Conservation (phyloP, 2,329 filamentous ascomycete species). For the Aspergillus melleus region DNA sequence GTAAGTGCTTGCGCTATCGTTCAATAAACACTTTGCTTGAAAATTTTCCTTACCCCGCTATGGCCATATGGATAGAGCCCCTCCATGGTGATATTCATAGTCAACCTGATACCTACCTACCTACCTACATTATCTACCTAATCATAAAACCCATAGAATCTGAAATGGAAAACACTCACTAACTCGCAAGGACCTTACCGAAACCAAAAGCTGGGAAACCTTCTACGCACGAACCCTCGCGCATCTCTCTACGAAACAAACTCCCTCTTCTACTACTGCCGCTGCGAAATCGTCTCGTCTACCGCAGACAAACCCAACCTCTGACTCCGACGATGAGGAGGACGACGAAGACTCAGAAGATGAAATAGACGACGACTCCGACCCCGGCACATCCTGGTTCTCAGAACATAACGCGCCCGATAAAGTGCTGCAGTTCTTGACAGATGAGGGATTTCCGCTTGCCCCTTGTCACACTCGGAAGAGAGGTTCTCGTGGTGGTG, state of each 20-base stretch:
- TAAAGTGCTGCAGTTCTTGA: constrained; percentile 72
- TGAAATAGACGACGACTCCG: constrained; percentile 67
- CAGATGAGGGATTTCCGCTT: constrained; percentile 48
- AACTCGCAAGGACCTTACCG: constrained; percentile 8
- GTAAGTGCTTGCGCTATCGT: constrained; percentile 51
- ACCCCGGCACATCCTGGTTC: constrained; percentile 92
- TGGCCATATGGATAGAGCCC: constrained; percentile 1
- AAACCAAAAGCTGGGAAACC: constrained; percentile 62
- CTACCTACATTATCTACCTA: background rate
- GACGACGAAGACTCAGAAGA: constrained; percentile 61
- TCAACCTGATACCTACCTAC: no score
- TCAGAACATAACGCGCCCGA: constrained; percentile 85
- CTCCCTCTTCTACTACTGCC: constrained; percentile 2
- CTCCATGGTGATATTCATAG: background rate
- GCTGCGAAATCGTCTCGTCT: constrained; percentile 3
- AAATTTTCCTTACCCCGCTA: constrained; percentile 12
- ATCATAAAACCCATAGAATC: background rate
- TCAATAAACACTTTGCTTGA: background rate
- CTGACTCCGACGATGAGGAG: constrained; percentile 65
- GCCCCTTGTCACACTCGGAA: constrained; percentile 27
- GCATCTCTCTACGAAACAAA: constrained; percentile 35
- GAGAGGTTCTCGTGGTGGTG: background rate
- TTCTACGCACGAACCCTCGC: constrained; percentile 47
- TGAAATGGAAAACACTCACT: background rate
- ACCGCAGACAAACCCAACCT: constrained; percentile 41